A percentile compares a stretch with the other conserved stretches of the same genome.
Evolutionary conservation across 192 early-diverging fungal species (phyloP).

Genomic region (Dissophora globulifera): DNA sequence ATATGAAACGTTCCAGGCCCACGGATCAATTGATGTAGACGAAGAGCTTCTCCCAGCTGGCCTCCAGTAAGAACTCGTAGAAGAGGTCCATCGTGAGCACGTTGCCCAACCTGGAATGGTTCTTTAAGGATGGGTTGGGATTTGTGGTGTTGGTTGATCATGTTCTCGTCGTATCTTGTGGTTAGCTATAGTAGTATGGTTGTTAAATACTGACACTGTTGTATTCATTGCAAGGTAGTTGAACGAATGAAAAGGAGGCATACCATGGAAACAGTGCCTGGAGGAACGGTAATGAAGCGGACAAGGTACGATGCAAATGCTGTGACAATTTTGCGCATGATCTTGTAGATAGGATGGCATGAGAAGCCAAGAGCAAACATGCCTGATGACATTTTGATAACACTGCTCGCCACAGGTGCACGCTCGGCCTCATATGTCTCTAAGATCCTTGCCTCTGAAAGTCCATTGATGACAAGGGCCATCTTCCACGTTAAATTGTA

Average conservation of each 20-base stretch:
- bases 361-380: constrained; percentile 46
- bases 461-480: constrained; percentile 39
- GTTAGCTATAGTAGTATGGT: constrained; percentile 15
- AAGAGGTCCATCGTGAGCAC: constrained; percentile 45
- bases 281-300: constrained; percentile 18
- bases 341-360: background rate
- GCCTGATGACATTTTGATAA: constrained; percentile 35
- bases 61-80: constrained; percentile 7
- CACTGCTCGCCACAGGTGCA: constrained; percentile 27
- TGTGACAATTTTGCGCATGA: constrained; percentile 12
- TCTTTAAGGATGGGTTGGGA: constrained; percentile 13
- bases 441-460: constrained; percentile 5
- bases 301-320: constrained; percentile 14
- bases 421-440: constrained; percentile 44
- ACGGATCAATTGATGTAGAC: constrained; percentile 28
- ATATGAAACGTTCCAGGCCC: constrained; percentile 48
- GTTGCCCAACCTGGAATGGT: constrained; percentile 35
- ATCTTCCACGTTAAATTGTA: constrained; percentile 61
- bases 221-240: no score
- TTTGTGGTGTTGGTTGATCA: constrained; percentile 33
- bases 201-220: background rate
- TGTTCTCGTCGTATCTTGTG: constrained; percentile 26
- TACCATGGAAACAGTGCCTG: constrained; percentile 43
- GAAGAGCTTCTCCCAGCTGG: background rate
- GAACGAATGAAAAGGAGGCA: no score